Evolutionary conservation across 768 basidiomycete species (phyloP), one percentile per base, ranked within the genome.

Genomic region (Termitomyces titanicus): DNA sequence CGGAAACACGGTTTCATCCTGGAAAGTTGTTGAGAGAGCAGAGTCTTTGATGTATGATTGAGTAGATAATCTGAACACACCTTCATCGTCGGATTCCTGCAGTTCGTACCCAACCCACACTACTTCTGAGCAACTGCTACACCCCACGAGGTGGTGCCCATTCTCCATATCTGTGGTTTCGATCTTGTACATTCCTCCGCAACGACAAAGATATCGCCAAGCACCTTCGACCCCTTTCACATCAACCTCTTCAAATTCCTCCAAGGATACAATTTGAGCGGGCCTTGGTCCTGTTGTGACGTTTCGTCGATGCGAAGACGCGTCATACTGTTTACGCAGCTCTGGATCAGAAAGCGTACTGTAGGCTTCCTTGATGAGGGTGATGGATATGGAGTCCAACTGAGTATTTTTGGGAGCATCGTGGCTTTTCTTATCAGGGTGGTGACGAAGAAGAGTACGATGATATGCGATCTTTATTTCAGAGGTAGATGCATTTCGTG

Each of bases 61-160:
- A 18, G n/a, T n/a, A n/a, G n/a, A 33, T 17, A n/a, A 34, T 27
- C 37, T 33, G 33, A 42, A 47, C 40, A 45, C 49, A 51, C 57
- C 61, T 55, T 65, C 63, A 35, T 58, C 52, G 22, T 70, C 74
- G 7, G 62, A 69, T 12, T 48, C 46, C 18, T 66, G 72, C 12
- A 79, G 63, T 68, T 93, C 86, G 63, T 91, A 93, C 1, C 92
- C 91, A n/a, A 84, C 88, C 88, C 90, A 93, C 1, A 93, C 74
- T 9, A 82, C 83, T 68, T 93, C 92, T 15, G 92, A 94, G 65
- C 91, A 93, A 51, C 81, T 81, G 52, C 71, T 79, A 60, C 92
- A 94, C 2, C 79, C 83, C 10, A 91, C 72, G 6, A 93, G 75
- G 66, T 93, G 91, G 47, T 74, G 73, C n/a, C 82, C 92, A 2